A percentile compares a stretch with the other conserved stretches of the same genome.
Evolutionary conservation across 176 grass and related monocot species (phyloP).

Genomic region (Saccharum officinarum): DNA sequence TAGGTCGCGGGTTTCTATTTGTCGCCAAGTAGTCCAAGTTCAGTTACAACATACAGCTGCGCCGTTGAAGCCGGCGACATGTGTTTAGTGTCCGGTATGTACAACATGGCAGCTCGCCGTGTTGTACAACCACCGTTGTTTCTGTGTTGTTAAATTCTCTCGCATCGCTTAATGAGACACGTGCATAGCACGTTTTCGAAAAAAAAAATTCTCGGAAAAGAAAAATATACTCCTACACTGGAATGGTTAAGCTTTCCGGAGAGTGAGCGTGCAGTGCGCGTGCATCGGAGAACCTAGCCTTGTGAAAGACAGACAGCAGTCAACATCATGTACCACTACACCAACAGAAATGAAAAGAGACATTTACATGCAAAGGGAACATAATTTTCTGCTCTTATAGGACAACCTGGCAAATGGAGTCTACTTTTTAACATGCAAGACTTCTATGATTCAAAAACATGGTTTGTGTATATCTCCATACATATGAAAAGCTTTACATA

Average conservation of each 20-base stretch:
- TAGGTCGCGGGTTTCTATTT: too few relatives aligned
- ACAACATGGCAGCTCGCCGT: too few relatives aligned
- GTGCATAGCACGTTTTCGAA: too few relatives aligned
- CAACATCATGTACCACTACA: constrained; percentile 2
- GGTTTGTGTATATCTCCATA: neutral
- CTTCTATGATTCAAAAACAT: neutral
- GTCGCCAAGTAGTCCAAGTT: too few relatives aligned
- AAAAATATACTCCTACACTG: neutral
- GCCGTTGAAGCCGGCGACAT: too few relatives aligned
- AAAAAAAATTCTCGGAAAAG: neutral
- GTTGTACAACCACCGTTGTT: too few relatives aligned
- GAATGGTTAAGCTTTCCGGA: constrained; percentile 23
- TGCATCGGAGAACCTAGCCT: neutral
- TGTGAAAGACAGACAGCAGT: neutral
- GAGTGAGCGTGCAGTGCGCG: neutral
- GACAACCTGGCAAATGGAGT: constrained; percentile 37
- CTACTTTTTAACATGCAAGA: neutral
- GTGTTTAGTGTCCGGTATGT: too few relatives aligned
- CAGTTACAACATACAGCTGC: too few relatives aligned
- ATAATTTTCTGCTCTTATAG: neutral
- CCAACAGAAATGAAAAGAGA: neutral
- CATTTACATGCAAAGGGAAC: neutral
- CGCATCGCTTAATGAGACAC: too few relatives aligned
- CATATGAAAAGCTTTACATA: neutral
- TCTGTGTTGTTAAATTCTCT: too few relatives aligned